Conservation (phyloP, 257 asterid species). For the Solanum sejunctum region DNA sequence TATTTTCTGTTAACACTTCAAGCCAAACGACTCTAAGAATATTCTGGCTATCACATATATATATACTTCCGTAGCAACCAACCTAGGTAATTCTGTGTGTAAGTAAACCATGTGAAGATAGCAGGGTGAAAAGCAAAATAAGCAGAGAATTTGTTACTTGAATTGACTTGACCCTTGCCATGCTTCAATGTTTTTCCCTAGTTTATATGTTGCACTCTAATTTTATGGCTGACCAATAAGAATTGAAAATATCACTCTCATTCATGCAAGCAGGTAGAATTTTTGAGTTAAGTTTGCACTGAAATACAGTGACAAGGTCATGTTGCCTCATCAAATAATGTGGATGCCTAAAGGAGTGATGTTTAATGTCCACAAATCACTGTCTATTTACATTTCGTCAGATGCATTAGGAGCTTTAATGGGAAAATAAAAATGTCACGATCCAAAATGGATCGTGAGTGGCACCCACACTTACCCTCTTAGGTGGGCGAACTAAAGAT, state of each 20-base stretch:
- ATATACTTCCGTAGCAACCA: background rate
- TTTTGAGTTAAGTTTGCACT: background rate
- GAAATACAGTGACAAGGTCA: background rate
- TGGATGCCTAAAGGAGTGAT: background rate
- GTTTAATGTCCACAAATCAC: background rate
- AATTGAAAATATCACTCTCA: background rate
- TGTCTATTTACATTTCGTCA: background rate
- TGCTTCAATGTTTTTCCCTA: background rate
- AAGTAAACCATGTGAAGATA: background rate
- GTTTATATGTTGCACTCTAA: background rate
- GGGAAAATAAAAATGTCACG: too few relatives aligned
- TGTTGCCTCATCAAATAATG: background rate
- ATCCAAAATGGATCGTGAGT: too few relatives aligned
- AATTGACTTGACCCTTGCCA: background rate
- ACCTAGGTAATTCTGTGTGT: background rate
- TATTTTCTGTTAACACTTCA: background rate
- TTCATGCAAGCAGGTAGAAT: background rate
- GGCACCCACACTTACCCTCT: too few relatives aligned
- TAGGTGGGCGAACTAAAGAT: too few relatives aligned
- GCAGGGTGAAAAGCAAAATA: background rate
- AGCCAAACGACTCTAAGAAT: background rate
- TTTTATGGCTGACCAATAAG: background rate
- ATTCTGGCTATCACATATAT: background rate
- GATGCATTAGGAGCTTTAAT: background rate
- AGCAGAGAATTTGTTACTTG: background rate